These are phyloP conservation scores for Mucor saturninus DNA, from an alignment of 371 early-diverging fungal genomes.

Conservation along the genomic window DNA sequence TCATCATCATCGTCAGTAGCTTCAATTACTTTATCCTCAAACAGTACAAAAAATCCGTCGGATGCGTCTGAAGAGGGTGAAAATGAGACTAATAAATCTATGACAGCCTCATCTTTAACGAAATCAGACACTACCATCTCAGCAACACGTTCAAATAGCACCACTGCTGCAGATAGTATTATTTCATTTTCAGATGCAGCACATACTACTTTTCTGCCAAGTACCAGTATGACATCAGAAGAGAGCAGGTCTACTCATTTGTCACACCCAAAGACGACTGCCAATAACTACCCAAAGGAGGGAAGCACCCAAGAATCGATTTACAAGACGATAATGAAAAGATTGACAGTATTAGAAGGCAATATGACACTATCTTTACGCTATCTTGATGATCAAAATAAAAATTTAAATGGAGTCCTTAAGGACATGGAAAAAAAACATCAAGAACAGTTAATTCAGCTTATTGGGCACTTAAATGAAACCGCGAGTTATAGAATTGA, in stretches of 20 bases:
- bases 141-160: background rate
- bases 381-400: conserved; percentile 86
- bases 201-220: background rate
- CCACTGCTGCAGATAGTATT: background rate
- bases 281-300: conserved; percentile 25
- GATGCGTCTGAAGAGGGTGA: no score
- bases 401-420: conserved; percentile 77
- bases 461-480: conserved; percentile 68
- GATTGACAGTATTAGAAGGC: conserved; percentile 77
- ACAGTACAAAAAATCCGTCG: no score
- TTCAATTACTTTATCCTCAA: no score
- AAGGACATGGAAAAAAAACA: conserved; percentile 64
- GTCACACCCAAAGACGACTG: conserved; percentile 9
- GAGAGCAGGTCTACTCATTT: conserved; percentile 27
- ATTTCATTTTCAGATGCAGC: background rate
- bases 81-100: no score
- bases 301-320: conserved; percentile 69
- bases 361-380: conserved; percentile 80
- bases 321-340: conserved; percentile 89
- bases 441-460: conserved; percentile 60
- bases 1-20: no score
- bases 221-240: conserved; percentile 14
- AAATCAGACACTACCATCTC: background rate
- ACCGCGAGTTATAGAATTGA: conserved; percentile 65
- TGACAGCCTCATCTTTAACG: background rate